A percentile compares a stretch with the other conserved stretches of the same genome.
These are phyloP conservation scores for Carnegiea gigantea DNA, from an alignment of 179 eudicot genomes.

Conservation along the genomic window DNA sequence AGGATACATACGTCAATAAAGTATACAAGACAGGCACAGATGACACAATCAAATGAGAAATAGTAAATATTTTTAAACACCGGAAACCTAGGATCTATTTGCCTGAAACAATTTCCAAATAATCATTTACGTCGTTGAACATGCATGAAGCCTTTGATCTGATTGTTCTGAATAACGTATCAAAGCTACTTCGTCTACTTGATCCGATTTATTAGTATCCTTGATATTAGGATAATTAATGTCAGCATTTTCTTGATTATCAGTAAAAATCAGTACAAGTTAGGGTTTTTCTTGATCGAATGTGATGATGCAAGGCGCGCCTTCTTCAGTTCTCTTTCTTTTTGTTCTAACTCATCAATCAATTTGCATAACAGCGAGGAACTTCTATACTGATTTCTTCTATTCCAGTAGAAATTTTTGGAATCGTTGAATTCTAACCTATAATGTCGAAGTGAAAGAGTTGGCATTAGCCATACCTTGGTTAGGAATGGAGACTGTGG, in stretches of 20 bases:
- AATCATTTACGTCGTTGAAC: background rate
- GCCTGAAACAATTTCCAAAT: background rate
- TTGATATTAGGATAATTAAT: background rate
- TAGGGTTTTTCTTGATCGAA: no score
- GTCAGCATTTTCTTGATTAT: no score
- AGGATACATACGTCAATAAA: background rate
- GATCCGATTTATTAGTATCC: background rate
- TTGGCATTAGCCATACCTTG: slow-evolving; percentile 58
- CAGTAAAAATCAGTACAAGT: no score
- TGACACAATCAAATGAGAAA: background rate
- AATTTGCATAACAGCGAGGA: no score
- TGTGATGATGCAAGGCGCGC: no score
- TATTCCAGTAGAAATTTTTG: no score
- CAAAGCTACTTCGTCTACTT: background rate
- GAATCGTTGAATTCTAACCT: background rate
- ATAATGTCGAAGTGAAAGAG: background rate
- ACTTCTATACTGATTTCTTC: no score
- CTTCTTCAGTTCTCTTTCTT: no score
- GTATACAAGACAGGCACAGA: background rate
- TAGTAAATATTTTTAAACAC: background rate
- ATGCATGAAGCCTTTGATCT: background rate
- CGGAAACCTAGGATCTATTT: background rate
- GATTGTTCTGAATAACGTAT: background rate
- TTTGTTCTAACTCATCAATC: no score
- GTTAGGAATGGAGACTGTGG: slow-evolving; percentile 67